phyloP scores from a whole-genome alignment of 106 monocot species.

The Dendrobium chrysotoxum region DNA sequence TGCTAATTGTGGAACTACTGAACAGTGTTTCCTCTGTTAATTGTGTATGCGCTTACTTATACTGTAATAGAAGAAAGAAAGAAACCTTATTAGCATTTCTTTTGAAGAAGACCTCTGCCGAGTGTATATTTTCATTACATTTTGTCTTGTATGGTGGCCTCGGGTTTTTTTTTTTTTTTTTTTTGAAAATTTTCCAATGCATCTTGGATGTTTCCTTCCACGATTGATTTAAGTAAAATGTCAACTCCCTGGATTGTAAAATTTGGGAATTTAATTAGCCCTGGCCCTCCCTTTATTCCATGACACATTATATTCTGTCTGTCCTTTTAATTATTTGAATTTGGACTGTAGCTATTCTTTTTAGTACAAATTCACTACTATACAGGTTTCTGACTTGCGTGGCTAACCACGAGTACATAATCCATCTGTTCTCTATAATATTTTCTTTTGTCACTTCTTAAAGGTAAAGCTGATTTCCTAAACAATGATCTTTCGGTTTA shows the following conservation, averaged over 20 bases:
- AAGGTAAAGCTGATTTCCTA: too few relatives aligned
- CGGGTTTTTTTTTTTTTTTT: too few relatives aligned
- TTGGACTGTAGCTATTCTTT: too few relatives aligned
- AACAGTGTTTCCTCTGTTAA: not conserved
- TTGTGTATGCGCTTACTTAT: too few relatives aligned
- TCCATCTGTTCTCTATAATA: not conserved
- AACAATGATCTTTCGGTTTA: too few relatives aligned
- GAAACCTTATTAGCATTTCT: not conserved
- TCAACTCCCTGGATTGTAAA: not conserved
- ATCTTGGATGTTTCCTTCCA: not conserved
- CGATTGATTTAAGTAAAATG: not conserved
- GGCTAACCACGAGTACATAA: not conserved
- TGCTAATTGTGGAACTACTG: not conserved
- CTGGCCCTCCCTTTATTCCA: too few relatives aligned
- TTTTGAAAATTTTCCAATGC: too few relatives aligned
- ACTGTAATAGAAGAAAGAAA: not conserved
- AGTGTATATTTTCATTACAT: too few relatives aligned
- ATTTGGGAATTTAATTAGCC: too few relatives aligned
- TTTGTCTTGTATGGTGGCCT: too few relatives aligned
- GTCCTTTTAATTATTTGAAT: too few relatives aligned
- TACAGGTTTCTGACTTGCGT: not conserved
- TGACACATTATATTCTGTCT: too few relatives aligned
- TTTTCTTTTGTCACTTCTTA: not conserved
- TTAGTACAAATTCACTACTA: not conserved
- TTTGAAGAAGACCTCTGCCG: not conserved